Evolutionary conservation across 768 basidiomycete species (phyloP), one percentile per base, ranked within the genome.

Genomic region (Gyrodon lividus): DNA sequence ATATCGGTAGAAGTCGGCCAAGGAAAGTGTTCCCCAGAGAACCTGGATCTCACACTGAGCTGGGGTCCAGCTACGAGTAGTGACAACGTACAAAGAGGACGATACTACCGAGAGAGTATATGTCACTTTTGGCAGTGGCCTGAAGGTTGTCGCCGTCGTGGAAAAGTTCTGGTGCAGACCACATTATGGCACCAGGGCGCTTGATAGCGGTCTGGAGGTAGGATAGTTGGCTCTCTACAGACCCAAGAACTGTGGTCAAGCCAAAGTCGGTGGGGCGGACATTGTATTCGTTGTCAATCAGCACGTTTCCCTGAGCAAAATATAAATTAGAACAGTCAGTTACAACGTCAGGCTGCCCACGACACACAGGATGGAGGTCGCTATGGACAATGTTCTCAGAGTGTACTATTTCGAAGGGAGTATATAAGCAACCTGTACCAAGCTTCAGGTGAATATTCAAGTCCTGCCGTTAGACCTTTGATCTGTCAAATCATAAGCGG

Each of bases 101-200:
- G 10, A 44, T 31, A 16, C 43, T 28, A 13, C 43, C 43, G 22
- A 46, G 37, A 4, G 46, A 46, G 19, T 46, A 46, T 10, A 46
- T 46, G 23, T 46, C 46, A 4, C 33, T 31, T 31, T 46, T 46
- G 20, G 16, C 33, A 3, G 33, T 34, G 10, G 33, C 22, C 23
- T 22, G 5, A 24, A 14, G 34, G 23, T 16, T 26, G 30, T 22
- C 20, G 20, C 16, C 10, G 10, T 34, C 33, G 17, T n/a, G 9
- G 10, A 46, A 4, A 23, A 44, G 46, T 46, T 46, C 46, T 46
- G 46, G 46, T 34, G 46, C 46, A 31, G 46, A 30, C 16, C 37
- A 46, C 14, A 16, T 33, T 12, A 46, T 46, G 16, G 34, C 46
- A 12, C 46, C 46, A 12, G 46, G 7, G 20, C 23, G 41, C 2